Evolutionary conservation across 1,284 basidiomycete genomes (phyloP).

Genomic region (Omphalotus olearius): DNA sequence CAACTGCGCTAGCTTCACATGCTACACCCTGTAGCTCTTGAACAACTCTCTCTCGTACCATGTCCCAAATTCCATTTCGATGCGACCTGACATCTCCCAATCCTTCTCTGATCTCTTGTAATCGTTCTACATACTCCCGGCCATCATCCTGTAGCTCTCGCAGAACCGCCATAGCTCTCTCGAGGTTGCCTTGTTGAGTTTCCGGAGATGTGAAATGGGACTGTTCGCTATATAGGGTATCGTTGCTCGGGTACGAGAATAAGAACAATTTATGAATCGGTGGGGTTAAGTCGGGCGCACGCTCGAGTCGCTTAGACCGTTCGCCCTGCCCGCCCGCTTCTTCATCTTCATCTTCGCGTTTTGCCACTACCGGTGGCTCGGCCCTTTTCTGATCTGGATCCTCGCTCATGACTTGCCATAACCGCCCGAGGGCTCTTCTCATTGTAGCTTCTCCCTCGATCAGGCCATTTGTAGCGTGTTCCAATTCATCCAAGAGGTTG

Average conservation of each 20-base stretch:
- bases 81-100: slow-evolving; percentile 68
- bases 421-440: slow-evolving; percentile 64
- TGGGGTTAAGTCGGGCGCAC: slow-evolving; percentile 62
- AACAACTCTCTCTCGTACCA: slow-evolving; percentile 67
- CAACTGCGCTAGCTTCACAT: slow-evolving; percentile 30
- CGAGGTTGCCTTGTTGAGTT: slow-evolving; percentile 61
- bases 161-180: slow-evolving; percentile 65
- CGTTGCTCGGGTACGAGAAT: slow-evolving; percentile 39
- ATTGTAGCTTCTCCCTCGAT: slow-evolving; percentile 75
- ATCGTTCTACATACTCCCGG: slow-evolving; percentile 73
- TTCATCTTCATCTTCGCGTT: slow-evolving; percentile 30
- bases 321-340: slow-evolving; percentile 44
- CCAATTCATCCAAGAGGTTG: slow-evolving; percentile 68
- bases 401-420: slow-evolving; percentile 77
- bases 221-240: slow-evolving; percentile 43
- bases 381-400: slow-evolving; percentile 67
- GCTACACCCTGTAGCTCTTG: slow-evolving; percentile 67
- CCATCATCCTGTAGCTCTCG: slow-evolving; percentile 79
- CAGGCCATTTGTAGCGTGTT: slow-evolving; percentile 71
- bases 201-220: slow-evolving; percentile 62
- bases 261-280: slow-evolving; percentile 66
- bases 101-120: slow-evolving; percentile 75
- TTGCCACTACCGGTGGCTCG: slow-evolving; percentile 16
- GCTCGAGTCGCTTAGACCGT: slow-evolving; percentile 44
- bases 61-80: slow-evolving; percentile 66